Evolutionary conservation across 306 rosid genomes (phyloP), one percentile per base, ranked within the genome.

Genomic region (Medicago truncatula): DNA sequence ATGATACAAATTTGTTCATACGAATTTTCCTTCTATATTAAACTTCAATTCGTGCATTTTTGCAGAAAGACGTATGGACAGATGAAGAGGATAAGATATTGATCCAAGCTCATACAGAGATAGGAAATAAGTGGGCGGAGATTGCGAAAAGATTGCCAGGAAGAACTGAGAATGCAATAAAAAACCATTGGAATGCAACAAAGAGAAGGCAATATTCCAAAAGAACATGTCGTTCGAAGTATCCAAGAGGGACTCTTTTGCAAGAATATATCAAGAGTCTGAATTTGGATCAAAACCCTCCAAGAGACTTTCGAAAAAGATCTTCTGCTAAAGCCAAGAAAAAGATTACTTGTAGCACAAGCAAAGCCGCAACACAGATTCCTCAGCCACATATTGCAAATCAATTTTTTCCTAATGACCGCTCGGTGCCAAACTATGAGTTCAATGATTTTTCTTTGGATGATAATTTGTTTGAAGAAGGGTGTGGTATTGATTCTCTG

Each of bases 41-140:
- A 76, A 72, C 28, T 77, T n/a, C 28, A 60, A 60, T 60, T 28
- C 7, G 46, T 53, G 9, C 7, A 41, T 0, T 70, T 62, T 80
- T 80, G 80, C 88, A 92, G 98, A 95, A 95, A 84, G 99, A 95
- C 11, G 75, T 84, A 57, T 95, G 99, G 99, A 90, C 87, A 49
- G 97, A 92, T 65, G 93, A 90, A 81, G 99, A 92, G 78, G 99
- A 95, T 75, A 85, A 78, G 61, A 84, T 85, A 54, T 81, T 95
- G 72, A 95, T 95, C 38, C 74, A 85, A 81, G 81, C 97, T 5
- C 99, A 95, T 86, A 66, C 52, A 69, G 93, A 90, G 75, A 88
- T 95, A 58, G 99, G 99, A 61, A 95, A 95, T 71, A 95, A 95
- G 75, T 95, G 99, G 99, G 98, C 98, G 38, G 97, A 92, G 80